Base-by-base conservation (phyloP, 768 basidiomycete species). In the Suillus ampliporus region DNA sequence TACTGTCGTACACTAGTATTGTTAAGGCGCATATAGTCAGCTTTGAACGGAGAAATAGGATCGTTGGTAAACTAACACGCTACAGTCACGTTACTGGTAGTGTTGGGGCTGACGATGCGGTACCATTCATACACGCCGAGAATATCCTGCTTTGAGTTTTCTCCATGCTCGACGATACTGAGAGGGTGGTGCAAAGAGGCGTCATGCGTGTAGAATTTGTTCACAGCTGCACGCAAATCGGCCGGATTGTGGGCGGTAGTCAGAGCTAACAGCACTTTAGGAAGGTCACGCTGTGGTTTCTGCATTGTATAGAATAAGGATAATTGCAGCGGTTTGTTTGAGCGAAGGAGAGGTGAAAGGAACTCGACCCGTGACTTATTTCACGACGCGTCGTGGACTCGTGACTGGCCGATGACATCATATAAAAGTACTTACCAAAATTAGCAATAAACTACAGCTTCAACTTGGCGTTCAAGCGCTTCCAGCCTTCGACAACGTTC, bases 41-140 rank as follows among this genome's bases (percentile, higher is more conserved):
- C 19, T 35, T n/a, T 37, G 40, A 41, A 19, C 21, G 14, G 10
- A 28, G 26, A 21, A 11, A 58, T 26, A 46, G 19, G 9, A 53
- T 50, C 15, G 8, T 17, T 5, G 10, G 7, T 31, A 34, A 61
- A 26, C 60, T 28, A 23, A 61, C 60, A 52, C 34, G 84, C 76
- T 51, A 69, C 76, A n/a, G 79, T 75, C 5, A 84, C 76, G n/a
- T 74, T 65, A 21, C 83, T 68, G 19, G 80, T 74, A 34, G 83
- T 76, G 15, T 68, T 67, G 1, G 87, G 86, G 11, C 85, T 86
- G 68, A 89, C 68, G 26, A 88, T 76, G 44, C 86, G 83, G 69
- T 87, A 86, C 84, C 86, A 88, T 85, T 87, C 86, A 66, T 83
- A 86, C 26, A 89, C 79, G 8, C 80, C 82, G 28, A 87, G 74